Evolutionary conservation across 345 rosid genomes (phyloP), one percentile per base, ranked within the genome.

Genomic region (Ceriops tagal): DNA sequence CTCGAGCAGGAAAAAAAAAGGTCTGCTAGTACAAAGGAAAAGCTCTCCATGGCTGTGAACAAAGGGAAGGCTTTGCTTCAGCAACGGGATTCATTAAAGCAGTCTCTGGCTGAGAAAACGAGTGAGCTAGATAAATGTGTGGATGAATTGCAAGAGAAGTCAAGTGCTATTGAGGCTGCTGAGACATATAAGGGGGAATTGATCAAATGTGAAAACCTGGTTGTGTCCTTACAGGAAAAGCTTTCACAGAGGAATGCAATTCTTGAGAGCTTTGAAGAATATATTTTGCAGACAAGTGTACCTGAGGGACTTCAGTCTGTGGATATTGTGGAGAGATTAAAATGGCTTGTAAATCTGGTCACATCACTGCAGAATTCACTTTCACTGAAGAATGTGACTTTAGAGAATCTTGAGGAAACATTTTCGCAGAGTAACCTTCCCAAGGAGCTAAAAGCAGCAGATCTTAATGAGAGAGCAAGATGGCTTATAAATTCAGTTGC

Each of bases 61-160:
- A 93, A 88, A 77, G 98, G 98, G 30, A 93, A 93, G 81, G 92
- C 95, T 30, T 72, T 93, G 85, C 91, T 93, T 79, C 98, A 93
- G 87, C 90, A 84, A 69, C 87, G 97, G 49, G 98, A 91, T 71
- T 86, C 83, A 6, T 80, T 93, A 73, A 91, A 86, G 87, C 91
- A 82, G 66, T 81, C 92, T 69, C 77, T 93, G 68, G 86, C 88
- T 34, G 91, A 84, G 62, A 91, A 83, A 82, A 74, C 84, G 11
- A 78, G 66, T 24, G 98, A 88, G 85, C 89, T 93, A 65, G 91
- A 87, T 71, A 91, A 80, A 72, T 89, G 85, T 74, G 61, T 80
- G 79, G 72, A 67, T 69, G 91, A 91, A 63, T 70, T 93, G 75
- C 75, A 84, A 51, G 91, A 83, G 83, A 91, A 79, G 78, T 80